phyloP scores from a whole-genome alignment of 805 yeast genomes.

The Wickerhamiella occidentalis region DNA sequence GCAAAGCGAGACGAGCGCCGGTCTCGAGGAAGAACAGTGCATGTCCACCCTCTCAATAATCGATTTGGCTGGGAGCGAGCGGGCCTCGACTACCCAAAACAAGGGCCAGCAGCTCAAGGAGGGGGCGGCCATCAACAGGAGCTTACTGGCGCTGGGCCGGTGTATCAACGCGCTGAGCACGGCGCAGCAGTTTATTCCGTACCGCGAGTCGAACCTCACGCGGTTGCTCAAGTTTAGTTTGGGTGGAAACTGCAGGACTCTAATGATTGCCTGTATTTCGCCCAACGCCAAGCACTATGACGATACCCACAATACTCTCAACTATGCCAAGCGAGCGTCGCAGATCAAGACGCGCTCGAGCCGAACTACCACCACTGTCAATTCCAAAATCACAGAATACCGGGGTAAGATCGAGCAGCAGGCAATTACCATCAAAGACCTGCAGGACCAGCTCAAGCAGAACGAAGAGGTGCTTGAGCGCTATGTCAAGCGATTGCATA shows the following conservation, averaged over 20 bases:
- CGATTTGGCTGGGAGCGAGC: constrained; percentile 89
- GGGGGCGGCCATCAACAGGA: constrained; percentile 88
- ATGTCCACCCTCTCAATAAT: constrained; percentile 76
- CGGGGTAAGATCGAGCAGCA: constrained; percentile 76
- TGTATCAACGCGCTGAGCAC: constrained; percentile 88
- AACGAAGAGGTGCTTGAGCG: background rate
- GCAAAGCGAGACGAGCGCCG: constrained; percentile 49
- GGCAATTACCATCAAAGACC: constrained; percentile 56
- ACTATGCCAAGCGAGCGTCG: constrained; percentile 85
- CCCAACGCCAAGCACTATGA: constrained; percentile 84
- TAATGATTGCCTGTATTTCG: constrained; percentile 38
- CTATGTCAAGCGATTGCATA: background rate
- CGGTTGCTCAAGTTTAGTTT: constrained; percentile 63
- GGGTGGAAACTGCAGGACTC: constrained; percentile 80
- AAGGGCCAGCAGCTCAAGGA: constrained; percentile 71
- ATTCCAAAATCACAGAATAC: constrained; percentile 75
- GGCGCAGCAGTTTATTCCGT: constrained; percentile 53
- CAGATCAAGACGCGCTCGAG: constrained; percentile 72
- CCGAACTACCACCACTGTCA: constrained; percentile 62
- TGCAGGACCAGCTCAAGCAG: constrained; percentile 37
- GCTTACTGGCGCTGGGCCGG: constrained; percentile 79
- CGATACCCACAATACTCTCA: constrained; percentile 81
- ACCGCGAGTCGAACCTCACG: constrained; percentile 63
- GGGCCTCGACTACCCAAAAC: constrained; percentile 83
- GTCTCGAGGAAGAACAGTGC: constrained; percentile 52